These are phyloP conservation scores for Pichia sp. DNA, from an alignment of 1,139 yeast species.

Conservation along the genomic window DNA sequence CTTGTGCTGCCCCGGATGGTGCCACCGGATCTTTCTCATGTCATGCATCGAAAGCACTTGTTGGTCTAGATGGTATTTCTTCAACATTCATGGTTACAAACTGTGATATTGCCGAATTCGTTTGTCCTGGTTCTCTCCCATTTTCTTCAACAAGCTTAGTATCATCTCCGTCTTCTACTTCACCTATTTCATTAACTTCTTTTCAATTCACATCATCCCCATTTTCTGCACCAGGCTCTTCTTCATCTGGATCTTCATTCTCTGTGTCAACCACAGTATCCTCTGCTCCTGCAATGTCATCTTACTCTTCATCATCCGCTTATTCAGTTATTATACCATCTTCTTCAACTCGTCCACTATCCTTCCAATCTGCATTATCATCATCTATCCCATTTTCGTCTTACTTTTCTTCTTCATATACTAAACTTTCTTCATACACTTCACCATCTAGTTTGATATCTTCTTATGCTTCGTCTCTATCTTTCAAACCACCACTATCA, in stretches of 20 bases:
- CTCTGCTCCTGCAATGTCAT: background rate
- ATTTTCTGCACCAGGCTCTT: slow-evolving; percentile 1
- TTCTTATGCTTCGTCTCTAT: background rate
- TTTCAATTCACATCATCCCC: background rate
- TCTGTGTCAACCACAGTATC: background rate
- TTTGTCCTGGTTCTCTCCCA: slow-evolving; percentile 8
- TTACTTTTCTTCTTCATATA: background rate
- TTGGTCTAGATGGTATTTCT: slow-evolving; percentile 11
- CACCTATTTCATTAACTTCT: background rate
- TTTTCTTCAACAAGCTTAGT: background rate
- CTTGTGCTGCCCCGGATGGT: slow-evolving; percentile 17
- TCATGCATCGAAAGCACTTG: slow-evolving; percentile 14
- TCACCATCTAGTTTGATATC: background rate
- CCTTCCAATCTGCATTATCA: background rate
- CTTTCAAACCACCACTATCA: background rate
- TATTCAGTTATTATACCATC: background rate
- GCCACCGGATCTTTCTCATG: slow-evolving; percentile 20
- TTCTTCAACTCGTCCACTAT: background rate
- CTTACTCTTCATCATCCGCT: background rate
- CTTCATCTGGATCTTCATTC: background rate
- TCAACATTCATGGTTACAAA: slow-evolving; percentile 18
- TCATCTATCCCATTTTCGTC: background rate
- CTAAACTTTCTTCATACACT: background rate
- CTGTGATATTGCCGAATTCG: slow-evolving; percentile 18
- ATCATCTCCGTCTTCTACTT: slow-evolving; percentile 1